A percentile compares a stretch with the other conserved stretches of the same genome.
phyloP scores from a whole-genome alignment of 164 flowering plant genomes.

The Nymphaea thermarum region DNA sequence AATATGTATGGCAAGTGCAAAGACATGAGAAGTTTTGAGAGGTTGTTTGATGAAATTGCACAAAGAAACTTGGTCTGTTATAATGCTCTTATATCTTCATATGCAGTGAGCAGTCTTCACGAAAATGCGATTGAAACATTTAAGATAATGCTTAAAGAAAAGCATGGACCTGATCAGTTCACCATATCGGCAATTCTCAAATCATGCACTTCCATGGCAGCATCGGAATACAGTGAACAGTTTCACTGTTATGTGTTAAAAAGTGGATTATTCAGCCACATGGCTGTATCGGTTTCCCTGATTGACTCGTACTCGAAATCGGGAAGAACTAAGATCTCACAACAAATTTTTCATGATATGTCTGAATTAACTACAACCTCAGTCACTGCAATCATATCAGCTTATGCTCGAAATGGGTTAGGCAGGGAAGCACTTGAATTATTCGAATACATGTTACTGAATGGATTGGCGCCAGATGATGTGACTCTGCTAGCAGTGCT shows the following conservation, averaged over 20 bases:
- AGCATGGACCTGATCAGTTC: slow-evolving; percentile 44
- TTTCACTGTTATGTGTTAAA: slow-evolving; percentile 45
- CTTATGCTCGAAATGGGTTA: slow-evolving; percentile 56
- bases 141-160: slow-evolving; percentile 51
- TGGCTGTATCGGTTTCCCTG: slow-evolving; percentile 45
- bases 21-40: slow-evolving; percentile 33
- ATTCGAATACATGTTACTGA: slow-evolving; percentile 28
- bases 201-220: slow-evolving; percentile 32
- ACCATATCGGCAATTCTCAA: slow-evolving; percentile 48
- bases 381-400: slow-evolving; percentile 59
- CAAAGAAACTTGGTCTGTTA: slow-evolving; percentile 36
- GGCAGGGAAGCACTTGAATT: slow-evolving; percentile 41
- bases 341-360: slow-evolving; percentile 27
- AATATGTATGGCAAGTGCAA: slow-evolving; percentile 75
- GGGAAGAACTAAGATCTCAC: slow-evolving; percentile 34
- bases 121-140: slow-evolving; percentile 53
- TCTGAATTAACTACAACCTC: slow-evolving; percentile 38
- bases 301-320: slow-evolving; percentile 59
- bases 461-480: slow-evolving; percentile 49
- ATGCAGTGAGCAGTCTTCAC: slow-evolving; percentile 29
- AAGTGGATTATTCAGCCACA: slow-evolving; percentile 38
- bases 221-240: slow-evolving; percentile 22
- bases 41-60: slow-evolving; percentile 24
- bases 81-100: slow-evolving; percentile 57
- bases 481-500: slow-evolving; percentile 52